Evolutionary conservation across 176 grass and related monocot species (phyloP).

Genomic region (Puccinellia tenuiflora): DNA sequence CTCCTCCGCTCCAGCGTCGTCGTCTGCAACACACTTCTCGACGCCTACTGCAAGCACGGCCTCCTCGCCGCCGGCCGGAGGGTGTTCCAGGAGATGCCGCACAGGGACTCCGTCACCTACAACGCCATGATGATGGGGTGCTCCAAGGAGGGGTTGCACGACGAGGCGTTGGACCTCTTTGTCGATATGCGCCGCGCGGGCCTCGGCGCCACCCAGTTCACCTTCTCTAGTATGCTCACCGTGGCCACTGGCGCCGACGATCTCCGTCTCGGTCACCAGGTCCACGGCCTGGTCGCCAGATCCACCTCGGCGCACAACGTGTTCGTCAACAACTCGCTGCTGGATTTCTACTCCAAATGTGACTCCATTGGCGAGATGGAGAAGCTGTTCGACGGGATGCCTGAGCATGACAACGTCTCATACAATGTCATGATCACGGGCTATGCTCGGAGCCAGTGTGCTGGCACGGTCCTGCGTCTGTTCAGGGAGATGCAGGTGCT

Average conservation of each 20-base stretch:
- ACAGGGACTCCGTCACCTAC: slow-evolving; percentile 67
- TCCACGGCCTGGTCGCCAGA: slow-evolving; percentile 55
- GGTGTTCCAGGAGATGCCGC: slow-evolving; percentile 53
- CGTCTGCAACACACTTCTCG: slow-evolving; percentile 69
- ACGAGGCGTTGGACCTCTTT: slow-evolving; percentile 52
- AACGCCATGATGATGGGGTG: slow-evolving; percentile 81
- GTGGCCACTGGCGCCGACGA: slow-evolving; percentile 41
- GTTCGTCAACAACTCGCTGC: slow-evolving; percentile 69
- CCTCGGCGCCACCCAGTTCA: slow-evolving; percentile 48
- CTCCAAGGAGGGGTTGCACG: slow-evolving; percentile 64
- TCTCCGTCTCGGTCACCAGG: slow-evolving; percentile 47
- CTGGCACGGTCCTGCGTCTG: slow-evolving; percentile 30
- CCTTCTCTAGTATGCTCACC: slow-evolving; percentile 63
- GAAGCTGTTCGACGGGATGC: slow-evolving; percentile 66
- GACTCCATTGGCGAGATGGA: slow-evolving; percentile 41
- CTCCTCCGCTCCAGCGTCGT: slow-evolving; percentile 23
- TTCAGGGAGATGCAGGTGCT: slow-evolving; percentile 57
- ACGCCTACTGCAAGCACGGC: slow-evolving; percentile 85
- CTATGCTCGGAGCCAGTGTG: slow-evolving; percentile 47
- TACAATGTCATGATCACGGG: slow-evolving; percentile 74
- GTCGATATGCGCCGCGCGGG: slow-evolving; percentile 26
- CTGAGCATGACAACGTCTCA: slow-evolving; percentile 60
- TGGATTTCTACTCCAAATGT: slow-evolving; percentile 88
- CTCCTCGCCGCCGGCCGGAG: slow-evolving; percentile 17
- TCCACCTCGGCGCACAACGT: slow-evolving; percentile 47